Percentiles rank a stretch among this genome's conserved stretches.
Conservation (phyloP, 2,329 filamentous ascomycete genomes). For the Sporothrix schenckii region DNA sequence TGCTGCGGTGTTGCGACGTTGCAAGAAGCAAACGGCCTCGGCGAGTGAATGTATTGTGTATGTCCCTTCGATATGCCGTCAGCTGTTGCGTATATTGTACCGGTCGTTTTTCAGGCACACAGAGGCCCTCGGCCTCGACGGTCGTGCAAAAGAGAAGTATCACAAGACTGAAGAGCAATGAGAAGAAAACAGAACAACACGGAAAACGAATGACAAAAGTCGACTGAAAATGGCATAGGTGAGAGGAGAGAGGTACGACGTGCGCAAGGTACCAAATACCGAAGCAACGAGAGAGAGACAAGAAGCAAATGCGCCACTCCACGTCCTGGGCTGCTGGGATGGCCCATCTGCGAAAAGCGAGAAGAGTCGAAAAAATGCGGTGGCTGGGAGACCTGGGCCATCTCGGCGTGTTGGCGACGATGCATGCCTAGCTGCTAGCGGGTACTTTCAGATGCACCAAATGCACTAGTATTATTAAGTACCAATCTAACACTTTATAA, state of each 20-base stretch:
- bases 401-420: constrained; percentile 31
- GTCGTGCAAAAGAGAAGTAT: not conserved
- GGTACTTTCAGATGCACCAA: not conserved
- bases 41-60: not conserved
- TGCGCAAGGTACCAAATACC: not conserved
- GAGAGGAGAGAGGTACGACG: not conserved
- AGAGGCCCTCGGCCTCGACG: not conserved
- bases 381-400: constrained; percentile 32
- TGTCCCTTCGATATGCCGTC: not conserved
- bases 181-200: not conserved
- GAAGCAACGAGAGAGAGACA: not conserved
- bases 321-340: constrained; percentile 1
- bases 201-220: not conserved
- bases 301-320: constrained; percentile 6
- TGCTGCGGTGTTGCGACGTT: not conserved
- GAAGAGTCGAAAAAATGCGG: constrained; percentile 27
- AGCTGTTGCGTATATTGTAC: not conserved
- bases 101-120: not conserved
- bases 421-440: constrained; percentile 27
- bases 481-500: constrained; percentile 27
- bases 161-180: not conserved
- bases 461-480: not conserved
- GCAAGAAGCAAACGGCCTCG: not conserved
- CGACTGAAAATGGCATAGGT: not conserved
- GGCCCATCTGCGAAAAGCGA: not conserved